A percentile compares a stretch with the other conserved stretches of the same genome.
Evolutionary conservation across 495 filamentous ascomycete species (phyloP).

Genomic region (Niebla homalea): DNA sequence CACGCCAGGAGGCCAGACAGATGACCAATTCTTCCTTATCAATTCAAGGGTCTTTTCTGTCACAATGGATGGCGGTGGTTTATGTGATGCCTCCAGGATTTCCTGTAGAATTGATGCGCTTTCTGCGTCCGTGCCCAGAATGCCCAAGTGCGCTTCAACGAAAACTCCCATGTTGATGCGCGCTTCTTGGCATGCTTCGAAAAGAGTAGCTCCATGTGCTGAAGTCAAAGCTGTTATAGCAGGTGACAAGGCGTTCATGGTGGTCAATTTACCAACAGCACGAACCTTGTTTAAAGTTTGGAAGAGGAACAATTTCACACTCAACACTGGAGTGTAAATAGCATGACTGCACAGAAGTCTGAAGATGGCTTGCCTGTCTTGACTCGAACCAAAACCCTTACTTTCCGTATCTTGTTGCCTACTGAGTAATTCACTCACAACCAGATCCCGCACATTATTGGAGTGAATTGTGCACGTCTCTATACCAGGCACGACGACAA

Average conservation of each 20-base stretch:
- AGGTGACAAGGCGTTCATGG: conserved; percentile 57
- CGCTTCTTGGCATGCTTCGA: conserved; percentile 38
- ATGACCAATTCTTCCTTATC: conserved; percentile 55
- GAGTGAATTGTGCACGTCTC: conserved; percentile 75
- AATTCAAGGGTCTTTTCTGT: conserved; percentile 48
- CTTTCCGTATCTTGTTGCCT: conserved; percentile 23
- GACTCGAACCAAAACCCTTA: conserved; percentile 32
- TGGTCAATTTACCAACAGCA: conserved; percentile 50
- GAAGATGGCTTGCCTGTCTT: conserved; percentile 49
- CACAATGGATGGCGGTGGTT: conserved; percentile 33
- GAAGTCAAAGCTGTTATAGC: conserved; percentile 51
- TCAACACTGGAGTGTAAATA: conserved; percentile 48
- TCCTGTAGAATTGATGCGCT: conserved; percentile 47
- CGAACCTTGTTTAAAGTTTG: conserved; percentile 54
- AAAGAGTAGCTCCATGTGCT: conserved; percentile 30
- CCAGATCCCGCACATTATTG: conserved; percentile 42
- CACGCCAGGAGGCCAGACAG: conserved; percentile 34
- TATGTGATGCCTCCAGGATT: conserved; percentile 36
- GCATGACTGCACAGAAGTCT: conserved; percentile 65
- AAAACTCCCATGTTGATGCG: conserved; percentile 44
- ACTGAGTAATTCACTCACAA: conserved; percentile 45
- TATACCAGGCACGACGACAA: conserved; percentile 51
- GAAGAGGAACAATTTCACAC: conserved; percentile 56
- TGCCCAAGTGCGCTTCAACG: conserved; percentile 31
- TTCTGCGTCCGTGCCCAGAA: conserved; percentile 18